These are phyloP conservation scores for Mortierella claussenii DNA, from an alignment of 192 early-diverging fungal genomes.

Conservation along the genomic window DNA sequence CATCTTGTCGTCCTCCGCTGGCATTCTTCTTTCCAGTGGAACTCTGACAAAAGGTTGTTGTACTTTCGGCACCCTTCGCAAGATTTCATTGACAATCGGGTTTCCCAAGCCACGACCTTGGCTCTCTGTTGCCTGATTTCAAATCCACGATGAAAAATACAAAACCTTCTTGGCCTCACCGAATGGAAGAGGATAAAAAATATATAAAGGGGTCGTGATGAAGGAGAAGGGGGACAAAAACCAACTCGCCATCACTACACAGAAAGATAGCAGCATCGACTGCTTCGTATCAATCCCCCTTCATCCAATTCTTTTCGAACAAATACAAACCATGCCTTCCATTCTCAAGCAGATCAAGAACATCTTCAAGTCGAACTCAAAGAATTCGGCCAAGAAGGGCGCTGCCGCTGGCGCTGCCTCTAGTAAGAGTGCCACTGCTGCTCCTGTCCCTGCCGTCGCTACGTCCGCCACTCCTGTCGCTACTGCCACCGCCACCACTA, in stretches of 20 bases:
- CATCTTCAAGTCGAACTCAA: constrained; percentile 35
- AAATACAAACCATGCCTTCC: constrained; percentile 52
- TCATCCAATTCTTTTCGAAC: too few relatives aligned
- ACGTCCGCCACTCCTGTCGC: constrained; percentile 2
- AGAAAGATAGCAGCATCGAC: background rate
- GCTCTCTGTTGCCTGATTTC: constrained; percentile 6
- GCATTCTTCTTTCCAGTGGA: too few relatives aligned
- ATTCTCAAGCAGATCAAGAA: constrained; percentile 45
- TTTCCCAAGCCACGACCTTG: constrained; percentile 2
- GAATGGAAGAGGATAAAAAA: too few relatives aligned
- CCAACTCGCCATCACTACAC: too few relatives aligned
- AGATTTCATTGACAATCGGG: constrained; percentile 20
- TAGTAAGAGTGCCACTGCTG: background rate
- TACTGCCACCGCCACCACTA: background rate
- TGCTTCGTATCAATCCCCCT: too few relatives aligned
- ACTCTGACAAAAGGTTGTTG: too few relatives aligned
- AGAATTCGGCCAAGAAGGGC: constrained; percentile 2
- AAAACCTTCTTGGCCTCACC: too few relatives aligned
- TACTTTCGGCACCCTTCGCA: too few relatives aligned
- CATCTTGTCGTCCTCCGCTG: too few relatives aligned
- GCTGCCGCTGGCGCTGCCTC: constrained; percentile 2
- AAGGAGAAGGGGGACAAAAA: too few relatives aligned
- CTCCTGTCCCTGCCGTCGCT: constrained; percentile 1
- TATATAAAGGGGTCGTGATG: too few relatives aligned
- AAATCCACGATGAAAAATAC: constrained; percentile 16